A percentile compares a stretch with the other conserved stretches of the same genome.
Conservation (phyloP, 2,329 filamentous ascomycete genomes). For the Stenocarpella maydis region DNA sequence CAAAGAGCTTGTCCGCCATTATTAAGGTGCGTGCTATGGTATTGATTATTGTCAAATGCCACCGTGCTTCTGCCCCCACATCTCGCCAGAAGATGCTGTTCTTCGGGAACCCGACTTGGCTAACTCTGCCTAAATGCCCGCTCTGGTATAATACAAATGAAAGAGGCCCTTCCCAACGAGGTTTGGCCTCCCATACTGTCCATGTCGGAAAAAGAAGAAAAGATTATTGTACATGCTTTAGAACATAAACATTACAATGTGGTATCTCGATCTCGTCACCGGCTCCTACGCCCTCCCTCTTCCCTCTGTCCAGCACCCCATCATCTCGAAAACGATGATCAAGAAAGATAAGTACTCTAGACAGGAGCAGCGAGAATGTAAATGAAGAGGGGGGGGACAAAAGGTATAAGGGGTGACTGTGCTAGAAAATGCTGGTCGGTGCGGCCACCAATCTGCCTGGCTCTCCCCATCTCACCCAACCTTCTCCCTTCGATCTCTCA, state of each 20-base stretch:
- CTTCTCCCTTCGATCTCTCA: neutral
- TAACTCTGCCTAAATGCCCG: neutral
- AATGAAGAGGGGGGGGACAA: neutral
- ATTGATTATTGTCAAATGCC: neutral
- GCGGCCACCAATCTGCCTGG: neutral
- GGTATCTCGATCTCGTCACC: conserved; percentile 11
- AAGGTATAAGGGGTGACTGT: neutral
- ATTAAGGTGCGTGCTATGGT: neutral
- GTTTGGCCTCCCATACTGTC: neutral
- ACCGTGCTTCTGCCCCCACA: neutral
- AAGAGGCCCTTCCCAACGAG: neutral
- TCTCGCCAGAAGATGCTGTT: neutral
- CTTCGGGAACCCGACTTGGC: neutral
- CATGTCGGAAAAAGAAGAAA: conserved; percentile 9
- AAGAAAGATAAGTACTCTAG: conserved; percentile 1
- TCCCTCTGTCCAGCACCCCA: neutral
- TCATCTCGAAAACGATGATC: neutral
- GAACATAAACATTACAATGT: conserved; percentile 34
- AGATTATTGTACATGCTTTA: conserved; percentile 17
- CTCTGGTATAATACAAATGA: conserved; percentile 6
- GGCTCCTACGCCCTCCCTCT: no score
- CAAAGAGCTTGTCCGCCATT: neutral
- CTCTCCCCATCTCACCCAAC: neutral
- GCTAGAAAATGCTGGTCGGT: neutral
- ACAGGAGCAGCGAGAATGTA: neutral